Evolutionary conservation across 768 basidiomycete species (phyloP).

Genomic region (Boletus tomentosulus): DNA sequence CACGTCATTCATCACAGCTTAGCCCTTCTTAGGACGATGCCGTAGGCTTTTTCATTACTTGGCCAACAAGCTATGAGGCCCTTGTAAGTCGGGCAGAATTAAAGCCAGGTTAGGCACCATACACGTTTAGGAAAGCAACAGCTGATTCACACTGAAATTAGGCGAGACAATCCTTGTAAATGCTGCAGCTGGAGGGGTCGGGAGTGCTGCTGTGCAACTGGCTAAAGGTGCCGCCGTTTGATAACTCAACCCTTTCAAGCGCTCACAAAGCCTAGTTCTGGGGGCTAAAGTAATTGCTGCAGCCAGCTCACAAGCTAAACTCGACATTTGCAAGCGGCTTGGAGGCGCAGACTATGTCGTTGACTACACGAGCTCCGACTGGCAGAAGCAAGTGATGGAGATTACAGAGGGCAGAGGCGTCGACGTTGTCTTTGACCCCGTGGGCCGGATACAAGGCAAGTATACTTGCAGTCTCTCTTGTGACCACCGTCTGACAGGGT

Average conservation of each 20-base stretch:
- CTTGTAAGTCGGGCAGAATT: constrained; percentile 80
- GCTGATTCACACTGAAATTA: constrained; percentile 24
- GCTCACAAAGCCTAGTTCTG: constrained; percentile 47
- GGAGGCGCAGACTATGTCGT: constrained; percentile 84
- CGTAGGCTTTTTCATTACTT: constrained; percentile 77
- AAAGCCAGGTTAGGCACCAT: constrained; percentile 53
- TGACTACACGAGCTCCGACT: constrained; percentile 72
- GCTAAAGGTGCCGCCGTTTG: constrained; percentile 64
- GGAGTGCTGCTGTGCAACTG: constrained; percentile 86
- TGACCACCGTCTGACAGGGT: not conserved
- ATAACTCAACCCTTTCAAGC: not conserved
- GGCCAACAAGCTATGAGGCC: constrained; percentile 92
- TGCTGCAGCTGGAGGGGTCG: constrained; percentile 95
- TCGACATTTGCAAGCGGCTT: constrained; percentile 67
- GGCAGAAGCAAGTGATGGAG: constrained; percentile 87
- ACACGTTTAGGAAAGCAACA: not conserved
- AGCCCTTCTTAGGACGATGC: constrained; percentile 1
- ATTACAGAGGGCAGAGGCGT: constrained; percentile 84
- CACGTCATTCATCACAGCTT: not conserved
- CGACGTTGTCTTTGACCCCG: constrained; percentile 84
- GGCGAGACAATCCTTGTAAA: constrained; percentile 92
- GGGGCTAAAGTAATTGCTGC: constrained; percentile 96
- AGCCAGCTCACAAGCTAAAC: constrained; percentile 73
- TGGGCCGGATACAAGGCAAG: constrained; percentile 69
- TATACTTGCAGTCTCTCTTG: not conserved